Evolutionary conservation across 169 alveolate species (phyloP).

Genomic region (Plasmodium malariae): DNA sequence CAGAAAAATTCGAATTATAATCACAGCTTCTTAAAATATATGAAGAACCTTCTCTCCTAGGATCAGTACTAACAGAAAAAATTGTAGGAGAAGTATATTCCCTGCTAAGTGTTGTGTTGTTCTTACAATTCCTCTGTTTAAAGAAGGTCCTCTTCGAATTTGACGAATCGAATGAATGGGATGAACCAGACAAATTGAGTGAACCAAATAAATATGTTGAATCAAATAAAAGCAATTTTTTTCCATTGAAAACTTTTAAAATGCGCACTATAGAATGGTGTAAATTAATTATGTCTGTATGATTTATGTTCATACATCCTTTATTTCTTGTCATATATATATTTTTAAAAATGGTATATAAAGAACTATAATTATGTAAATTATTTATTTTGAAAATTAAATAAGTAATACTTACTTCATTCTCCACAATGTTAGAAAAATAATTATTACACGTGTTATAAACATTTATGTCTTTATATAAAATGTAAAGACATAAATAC

Average conservation of each 20-base stretch:
- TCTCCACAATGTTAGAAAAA: slow-evolving; percentile 38
- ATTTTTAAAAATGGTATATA: slow-evolving; percentile 57
- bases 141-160: too few relatives aligned
- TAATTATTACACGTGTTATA: slow-evolving; percentile 53
- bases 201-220: slow-evolving; percentile 43
- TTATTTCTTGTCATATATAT: slow-evolving; percentile 69
- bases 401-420: slow-evolving; percentile 67
- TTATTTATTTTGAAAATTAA: slow-evolving; percentile 48
- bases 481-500: slow-evolving; percentile 76
- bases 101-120: too few relatives aligned
- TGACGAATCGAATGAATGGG: too few relatives aligned
- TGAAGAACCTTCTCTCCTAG: too few relatives aligned
- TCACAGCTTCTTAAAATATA: too few relatives aligned
- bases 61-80: too few relatives aligned
- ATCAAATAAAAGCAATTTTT: slow-evolving; percentile 49
- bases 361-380: slow-evolving; percentile 26
- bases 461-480: slow-evolving; percentile 58
- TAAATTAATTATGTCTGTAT: slow-evolving; percentile 36
- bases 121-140: too few relatives aligned
- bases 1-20: slow-evolving; percentile 37
- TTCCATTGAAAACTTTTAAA: slow-evolving; percentile 42
- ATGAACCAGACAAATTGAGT: too few relatives aligned
- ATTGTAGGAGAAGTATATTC: too few relatives aligned
- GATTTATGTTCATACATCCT: slow-evolving; percentile 62
- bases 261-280: slow-evolving; percentile 34